Percentiles rank a stretch among this genome's conserved stretches.
Evolutionary conservation across 164 flowering plant species (phyloP).

Genomic region (Piper betle): DNA sequence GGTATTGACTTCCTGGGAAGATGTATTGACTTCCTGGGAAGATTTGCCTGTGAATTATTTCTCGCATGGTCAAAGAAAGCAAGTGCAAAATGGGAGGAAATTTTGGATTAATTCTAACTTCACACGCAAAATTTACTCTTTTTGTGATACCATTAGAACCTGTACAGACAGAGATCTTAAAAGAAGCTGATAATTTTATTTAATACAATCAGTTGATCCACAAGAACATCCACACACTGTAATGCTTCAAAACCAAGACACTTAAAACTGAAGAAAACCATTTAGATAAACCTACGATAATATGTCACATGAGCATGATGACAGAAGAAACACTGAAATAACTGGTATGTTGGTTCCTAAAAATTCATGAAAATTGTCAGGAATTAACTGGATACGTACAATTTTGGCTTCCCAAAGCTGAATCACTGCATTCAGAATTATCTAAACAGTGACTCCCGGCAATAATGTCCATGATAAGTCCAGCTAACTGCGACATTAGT

Average conservation of each 20-base stretch:
- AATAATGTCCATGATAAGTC: slow-evolving; percentile 94
- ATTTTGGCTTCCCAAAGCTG: slow-evolving; percentile 40
- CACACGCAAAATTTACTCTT: no score
- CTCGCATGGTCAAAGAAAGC: no score
- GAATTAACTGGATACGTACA: slow-evolving; percentile 37
- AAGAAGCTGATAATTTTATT: neutral
- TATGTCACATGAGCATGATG: neutral
- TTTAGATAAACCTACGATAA: neutral
- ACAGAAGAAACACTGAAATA: neutral
- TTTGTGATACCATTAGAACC: no score
- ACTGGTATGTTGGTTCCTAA: neutral
- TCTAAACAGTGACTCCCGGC: slow-evolving; percentile 62
- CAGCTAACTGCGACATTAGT: slow-evolving; percentile 89
- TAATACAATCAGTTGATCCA: neutral
- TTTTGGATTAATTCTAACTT: no score
- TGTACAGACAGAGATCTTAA: no score
- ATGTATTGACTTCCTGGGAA: no score
- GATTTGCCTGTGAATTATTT: no score
- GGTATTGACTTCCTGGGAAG: no score
- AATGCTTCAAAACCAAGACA: neutral
- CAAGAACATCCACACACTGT: neutral
- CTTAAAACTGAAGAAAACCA: no score
- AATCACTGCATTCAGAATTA: slow-evolving; percentile 29
- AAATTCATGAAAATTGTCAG: neutral
- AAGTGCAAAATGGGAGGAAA: no score